Conservation (phyloP, 1,139 yeast genomes). For the Hemisphaericaspora xylanilytica region DNA sequence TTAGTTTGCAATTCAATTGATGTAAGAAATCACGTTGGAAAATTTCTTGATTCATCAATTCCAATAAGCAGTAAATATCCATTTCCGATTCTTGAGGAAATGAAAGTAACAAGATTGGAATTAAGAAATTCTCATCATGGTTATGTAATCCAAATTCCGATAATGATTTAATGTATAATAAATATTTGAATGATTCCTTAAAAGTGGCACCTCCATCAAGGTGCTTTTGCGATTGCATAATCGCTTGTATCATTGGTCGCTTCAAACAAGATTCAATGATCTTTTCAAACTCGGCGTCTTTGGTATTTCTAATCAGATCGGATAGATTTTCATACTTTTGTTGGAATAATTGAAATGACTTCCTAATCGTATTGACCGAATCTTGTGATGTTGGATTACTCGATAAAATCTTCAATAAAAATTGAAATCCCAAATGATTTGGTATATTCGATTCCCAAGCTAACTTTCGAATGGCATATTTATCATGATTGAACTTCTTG, state of each 20-base stretch:
- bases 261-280: constrained; percentile 23
- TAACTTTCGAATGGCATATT: constrained; percentile 31
- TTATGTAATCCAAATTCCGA: constrained; percentile 37
- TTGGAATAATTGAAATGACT: constrained; percentile 21
- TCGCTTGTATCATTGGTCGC: constrained; percentile 33
- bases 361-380: constrained; percentile 16
- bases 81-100: constrained; percentile 27
- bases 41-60: constrained; percentile 33
- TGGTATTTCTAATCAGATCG: constrained; percentile 27
- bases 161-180: constrained; percentile 40
- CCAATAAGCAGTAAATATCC: constrained; percentile 32
- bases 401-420: constrained; percentile 27
- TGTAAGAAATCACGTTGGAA: constrained; percentile 29
- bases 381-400: constrained; percentile 17
- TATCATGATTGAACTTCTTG: constrained; percentile 29
- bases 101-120: constrained; percentile 36
- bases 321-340: constrained; percentile 25
- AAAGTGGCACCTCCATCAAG: constrained; percentile 17
- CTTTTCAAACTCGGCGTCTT: constrained; percentile 35
- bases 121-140: constrained; percentile 41
- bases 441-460: constrained; percentile 43
- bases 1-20: constrained; percentile 26
- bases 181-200: constrained; percentile 25
- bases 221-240: constrained; percentile 19
- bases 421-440: constrained; percentile 24